Evolutionary conservation across 768 basidiomycete species (phyloP), one percentile per base, ranked within the genome.

Genomic region (Trametes punicea): DNA sequence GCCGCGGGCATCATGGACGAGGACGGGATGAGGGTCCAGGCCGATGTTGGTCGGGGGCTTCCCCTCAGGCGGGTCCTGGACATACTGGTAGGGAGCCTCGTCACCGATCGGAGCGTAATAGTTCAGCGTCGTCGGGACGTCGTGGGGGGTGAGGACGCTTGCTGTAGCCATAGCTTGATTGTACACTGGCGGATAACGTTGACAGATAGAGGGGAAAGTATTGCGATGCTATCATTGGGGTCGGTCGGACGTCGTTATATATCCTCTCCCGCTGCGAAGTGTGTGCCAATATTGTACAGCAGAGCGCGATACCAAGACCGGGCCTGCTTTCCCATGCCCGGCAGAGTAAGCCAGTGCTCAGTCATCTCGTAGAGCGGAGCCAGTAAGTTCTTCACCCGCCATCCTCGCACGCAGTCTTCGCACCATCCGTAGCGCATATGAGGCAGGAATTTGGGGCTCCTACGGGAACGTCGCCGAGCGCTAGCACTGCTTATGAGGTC

Each of bases 61-160:
- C 31, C 67, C 69, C 2, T 52, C 63, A 1, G 70, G 71, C 2
- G 72, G 69, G 0, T 63, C 57, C 38, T 67, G 57, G 31, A 72
- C 64, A 36, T 72, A 72, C 50, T 67, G 62, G 63, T 68, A 74
- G 7, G 73, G 68, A 11, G 64, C 49, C 40, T 74, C 69, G 21
- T 56, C 55, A n/a, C 63, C 60, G 1, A 55, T 57, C 1, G 70
- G 62, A 0, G 39, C 30, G 53, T 63, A 58, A 41, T 75, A 75
- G 63, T 74, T 73, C 57, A 74, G 68, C 26, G 62, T 68, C 29
- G 72, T 69, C 11, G 62, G 68, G 49, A 74, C 70, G 58, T 72
- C 69, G 21, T 65, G 72, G 16, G 69, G 62, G 23, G 62, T 30
- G 38, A 68, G 64, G 9, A 63, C 63, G 45, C 62, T 51, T 34